phyloP scores from a whole-genome alignment of 805 yeast genomes.

The Zygosaccharomyces siamensis region DNA sequence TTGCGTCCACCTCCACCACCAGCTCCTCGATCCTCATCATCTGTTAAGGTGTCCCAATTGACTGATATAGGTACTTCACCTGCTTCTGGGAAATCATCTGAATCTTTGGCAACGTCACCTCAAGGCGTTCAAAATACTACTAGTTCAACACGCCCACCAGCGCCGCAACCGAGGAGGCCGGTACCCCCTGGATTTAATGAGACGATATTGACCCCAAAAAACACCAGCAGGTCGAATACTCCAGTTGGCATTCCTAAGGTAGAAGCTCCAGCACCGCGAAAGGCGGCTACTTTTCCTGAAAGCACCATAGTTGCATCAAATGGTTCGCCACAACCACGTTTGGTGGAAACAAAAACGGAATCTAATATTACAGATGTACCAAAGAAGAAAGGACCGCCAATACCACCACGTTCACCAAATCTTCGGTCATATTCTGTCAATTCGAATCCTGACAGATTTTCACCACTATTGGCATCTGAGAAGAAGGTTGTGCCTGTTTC shows the following conservation, averaged over 20 bases:
- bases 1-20: constrained; percentile 24
- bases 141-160: constrained; percentile 28
- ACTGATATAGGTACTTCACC: background rate
- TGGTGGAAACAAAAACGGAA: constrained; percentile 1
- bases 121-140: background rate
- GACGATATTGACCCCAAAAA: constrained; percentile 34
- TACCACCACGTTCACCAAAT: constrained; percentile 19
- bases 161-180: constrained; percentile 32
- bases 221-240: constrained; percentile 17
- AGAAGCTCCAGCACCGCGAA: constrained; percentile 18
- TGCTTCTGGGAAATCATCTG: background rate
- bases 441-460: background rate
- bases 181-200: constrained; percentile 39
- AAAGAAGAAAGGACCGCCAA: constrained; percentile 24
- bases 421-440: background rate
- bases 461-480: background rate
- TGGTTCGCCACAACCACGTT: constrained; percentile 4
- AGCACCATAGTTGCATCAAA: constrained; percentile 10
- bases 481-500: background rate
- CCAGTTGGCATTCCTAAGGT: constrained; percentile 15
- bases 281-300: constrained; percentile 10
- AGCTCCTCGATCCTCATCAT: constrained; percentile 10
- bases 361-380: constrained; percentile 3
- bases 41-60: background rate
- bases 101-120: background rate